A percentile compares a stretch with the other conserved stretches of the same genome.
phyloP scores from a whole-genome alignment of 2,329 filamentous ascomycete species.

The Paraconiothyrium sp. region DNA sequence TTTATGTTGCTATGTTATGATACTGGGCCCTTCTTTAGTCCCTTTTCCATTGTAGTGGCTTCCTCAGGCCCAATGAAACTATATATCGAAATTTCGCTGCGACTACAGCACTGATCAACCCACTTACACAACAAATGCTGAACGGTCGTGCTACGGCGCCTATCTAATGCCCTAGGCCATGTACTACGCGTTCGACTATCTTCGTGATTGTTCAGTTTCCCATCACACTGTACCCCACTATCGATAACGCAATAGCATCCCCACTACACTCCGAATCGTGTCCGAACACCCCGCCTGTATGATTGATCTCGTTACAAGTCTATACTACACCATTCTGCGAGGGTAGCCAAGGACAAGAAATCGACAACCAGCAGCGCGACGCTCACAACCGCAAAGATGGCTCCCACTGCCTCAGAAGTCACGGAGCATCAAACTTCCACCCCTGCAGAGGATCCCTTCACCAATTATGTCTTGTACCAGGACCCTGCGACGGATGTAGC shows the following conservation, averaged over 20 bases:
- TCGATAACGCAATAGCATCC: not conserved
- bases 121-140: too few relatives aligned
- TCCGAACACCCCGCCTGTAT: not conserved
- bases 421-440: not conserved
- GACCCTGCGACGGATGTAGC: conserved; percentile 24
- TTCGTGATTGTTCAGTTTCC: not conserved
- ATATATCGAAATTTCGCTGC: not conserved
- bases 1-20: not conserved
- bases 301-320: not conserved
- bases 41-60: conserved; percentile 32
- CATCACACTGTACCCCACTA: not conserved
- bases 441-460: conserved; percentile 24
- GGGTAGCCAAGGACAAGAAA: not conserved
- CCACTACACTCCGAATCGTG: not conserved
- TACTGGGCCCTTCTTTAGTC: conserved; percentile 20
- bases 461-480: conserved; percentile 53
- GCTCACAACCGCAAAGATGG: not conserved
- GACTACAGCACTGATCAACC: too few relatives aligned
- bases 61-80: not conserved
- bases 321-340: not conserved
- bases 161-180: not conserved
- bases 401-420: not conserved
- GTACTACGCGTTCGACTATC: too few relatives aligned
- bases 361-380: not conserved
- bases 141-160: not conserved